These are phyloP conservation scores for Kazachstania africana DNA, from an alignment of 805 yeast genomes.

Conservation along the genomic window DNA sequence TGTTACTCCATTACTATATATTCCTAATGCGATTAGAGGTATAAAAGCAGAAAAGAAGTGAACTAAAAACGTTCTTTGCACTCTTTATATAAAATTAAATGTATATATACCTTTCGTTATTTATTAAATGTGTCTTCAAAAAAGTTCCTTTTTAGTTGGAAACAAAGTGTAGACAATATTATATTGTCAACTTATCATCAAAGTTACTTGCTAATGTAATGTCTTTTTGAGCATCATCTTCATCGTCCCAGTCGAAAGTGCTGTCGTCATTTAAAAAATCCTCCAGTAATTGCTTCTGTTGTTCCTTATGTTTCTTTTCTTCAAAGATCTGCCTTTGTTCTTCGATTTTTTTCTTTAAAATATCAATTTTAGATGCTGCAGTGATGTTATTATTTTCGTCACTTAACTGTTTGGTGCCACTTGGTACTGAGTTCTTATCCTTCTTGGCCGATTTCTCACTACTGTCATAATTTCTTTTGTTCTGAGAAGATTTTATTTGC, in stretches of 20 bases:
- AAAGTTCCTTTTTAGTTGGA: background rate
- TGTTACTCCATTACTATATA: constrained; percentile 52
- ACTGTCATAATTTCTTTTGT: background rate
- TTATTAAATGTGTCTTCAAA: background rate
- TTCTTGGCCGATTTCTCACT: background rate
- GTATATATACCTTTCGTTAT: background rate
- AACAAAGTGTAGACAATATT: too few species aligned
- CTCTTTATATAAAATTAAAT: background rate
- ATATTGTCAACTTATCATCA: too few species aligned
- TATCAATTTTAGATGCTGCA: constrained; percentile 8
- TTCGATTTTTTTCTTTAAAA: constrained; percentile 20
- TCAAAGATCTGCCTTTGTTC: constrained; percentile 19
- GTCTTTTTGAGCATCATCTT: constrained; percentile 14
- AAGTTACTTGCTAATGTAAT: too few species aligned
- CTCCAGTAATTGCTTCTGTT: constrained; percentile 18
- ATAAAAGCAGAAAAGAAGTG: constrained; percentile 36
- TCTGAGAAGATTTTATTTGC: background rate
- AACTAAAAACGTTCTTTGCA: background rate
- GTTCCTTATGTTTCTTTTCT: constrained; percentile 14
- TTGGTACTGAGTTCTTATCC: background rate
- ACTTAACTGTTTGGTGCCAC: background rate
- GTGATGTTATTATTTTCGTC: too few species aligned
- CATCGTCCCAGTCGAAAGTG: constrained; percentile 15
- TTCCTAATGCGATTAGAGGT: constrained; percentile 64
- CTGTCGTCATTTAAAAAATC: constrained; percentile 20